phyloP scores from a whole-genome alignment of 116 monocot species.

The Posidonia oceanica region DNA sequence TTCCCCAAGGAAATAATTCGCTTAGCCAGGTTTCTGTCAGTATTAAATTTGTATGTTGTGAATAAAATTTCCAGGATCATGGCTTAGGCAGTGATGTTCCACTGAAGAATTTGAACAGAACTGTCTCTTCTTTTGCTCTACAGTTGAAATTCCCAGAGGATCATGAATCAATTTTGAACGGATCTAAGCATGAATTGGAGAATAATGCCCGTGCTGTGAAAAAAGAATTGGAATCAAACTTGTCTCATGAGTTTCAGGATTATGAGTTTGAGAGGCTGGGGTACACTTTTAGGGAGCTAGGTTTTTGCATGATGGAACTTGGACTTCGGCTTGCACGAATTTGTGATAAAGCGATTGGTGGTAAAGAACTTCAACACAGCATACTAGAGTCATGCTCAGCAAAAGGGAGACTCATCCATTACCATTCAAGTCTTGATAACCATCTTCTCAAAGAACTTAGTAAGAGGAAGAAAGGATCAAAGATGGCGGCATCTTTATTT shows the following conservation, averaged over 20 bases:
- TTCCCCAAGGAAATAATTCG: background rate
- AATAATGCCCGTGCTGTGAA: background rate
- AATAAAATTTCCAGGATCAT: constrained; percentile 49
- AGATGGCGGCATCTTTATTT: constrained; percentile 8
- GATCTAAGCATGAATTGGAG: background rate
- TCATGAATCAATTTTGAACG: background rate
- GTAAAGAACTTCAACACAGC: constrained; percentile 47
- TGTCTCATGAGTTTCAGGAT: background rate
- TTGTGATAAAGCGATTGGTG: constrained; percentile 65
- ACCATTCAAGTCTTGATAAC: constrained; percentile 64
- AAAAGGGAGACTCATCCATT: constrained; percentile 89
- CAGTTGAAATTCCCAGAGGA: constrained; percentile 39
- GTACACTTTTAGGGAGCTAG: constrained; percentile 47
- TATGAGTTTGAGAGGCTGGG: constrained; percentile 44
- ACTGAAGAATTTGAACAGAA: constrained; percentile 63
- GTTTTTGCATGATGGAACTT: constrained; percentile 75
- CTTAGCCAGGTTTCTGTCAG: background rate
- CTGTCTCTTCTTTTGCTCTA: constrained; percentile 75
- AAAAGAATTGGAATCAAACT: constrained; percentile 1
- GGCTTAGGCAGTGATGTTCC: constrained; percentile 88
- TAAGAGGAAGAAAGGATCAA: constrained; percentile 24
- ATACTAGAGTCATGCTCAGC: constrained; percentile 59
- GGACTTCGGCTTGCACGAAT: constrained; percentile 57
- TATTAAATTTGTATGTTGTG: background rate
- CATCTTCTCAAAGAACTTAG: constrained; percentile 34